phyloP scores from a whole-genome alignment of 2,329 filamentous ascomycete species.

The Epichloe brachyelytri region DNA sequence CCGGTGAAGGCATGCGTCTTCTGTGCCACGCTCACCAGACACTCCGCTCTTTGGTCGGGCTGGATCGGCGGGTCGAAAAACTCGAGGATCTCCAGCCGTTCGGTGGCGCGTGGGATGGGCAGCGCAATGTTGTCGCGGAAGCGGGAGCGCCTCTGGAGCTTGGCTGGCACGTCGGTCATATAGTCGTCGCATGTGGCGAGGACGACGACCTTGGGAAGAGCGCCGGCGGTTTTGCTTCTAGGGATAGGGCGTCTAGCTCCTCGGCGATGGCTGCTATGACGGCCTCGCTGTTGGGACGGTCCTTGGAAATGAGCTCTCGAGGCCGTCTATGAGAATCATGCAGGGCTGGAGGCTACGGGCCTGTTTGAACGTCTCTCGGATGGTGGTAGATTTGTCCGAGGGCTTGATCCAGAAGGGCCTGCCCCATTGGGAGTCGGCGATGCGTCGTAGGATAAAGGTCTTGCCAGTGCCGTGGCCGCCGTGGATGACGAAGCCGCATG shows the following conservation, averaged over 20 bases:
- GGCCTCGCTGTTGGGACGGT: constrained; percentile 34
- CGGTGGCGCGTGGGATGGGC: constrained; percentile 58
- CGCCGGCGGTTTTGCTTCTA: constrained; percentile 22
- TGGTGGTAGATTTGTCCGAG: constrained; percentile 41
- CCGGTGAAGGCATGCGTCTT: constrained; percentile 82
- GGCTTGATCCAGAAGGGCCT: constrained; percentile 49
- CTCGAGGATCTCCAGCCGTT: constrained; percentile 62
- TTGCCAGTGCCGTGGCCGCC: constrained; percentile 81
- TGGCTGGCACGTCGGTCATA: constrained; percentile 56
- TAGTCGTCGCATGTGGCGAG: constrained; percentile 62
- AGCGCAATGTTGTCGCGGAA: constrained; percentile 59
- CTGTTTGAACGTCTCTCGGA: constrained; percentile 57
- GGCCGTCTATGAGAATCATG: constrained; percentile 65
- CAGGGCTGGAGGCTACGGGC: constrained; percentile 59
- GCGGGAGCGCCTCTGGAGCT: constrained; percentile 50
- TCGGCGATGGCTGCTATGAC: constrained; percentile 38
- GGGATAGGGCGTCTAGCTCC: constrained; percentile 42
- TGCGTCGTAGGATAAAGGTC: constrained; percentile 54
- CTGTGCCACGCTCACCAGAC: constrained; percentile 50
- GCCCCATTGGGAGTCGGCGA: constrained; percentile 58
- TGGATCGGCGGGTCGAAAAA: constrained; percentile 37
- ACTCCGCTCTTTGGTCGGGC: constrained; percentile 34
- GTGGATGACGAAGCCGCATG: constrained; percentile 58
- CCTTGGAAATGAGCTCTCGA: constrained; percentile 54
- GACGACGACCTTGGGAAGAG: constrained; percentile 50